These are phyloP conservation scores for Arachis monticola DNA, from an alignment of 331 rosid genomes.

Conservation along the genomic window DNA sequence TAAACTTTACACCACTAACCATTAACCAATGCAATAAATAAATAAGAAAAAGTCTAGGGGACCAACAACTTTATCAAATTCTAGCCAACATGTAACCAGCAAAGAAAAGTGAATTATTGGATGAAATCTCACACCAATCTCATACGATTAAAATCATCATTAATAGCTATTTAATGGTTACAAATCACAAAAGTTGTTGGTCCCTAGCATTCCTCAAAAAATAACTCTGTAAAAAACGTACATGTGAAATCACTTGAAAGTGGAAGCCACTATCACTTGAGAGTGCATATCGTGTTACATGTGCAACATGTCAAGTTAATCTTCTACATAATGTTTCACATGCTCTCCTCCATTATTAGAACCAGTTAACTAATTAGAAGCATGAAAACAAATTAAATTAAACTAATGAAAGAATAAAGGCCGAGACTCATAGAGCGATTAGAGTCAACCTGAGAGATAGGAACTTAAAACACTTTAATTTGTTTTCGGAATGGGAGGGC, in stretches of 20 bases:
- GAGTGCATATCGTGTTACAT: conserved; percentile 7
- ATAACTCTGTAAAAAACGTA: too few relatives aligned
- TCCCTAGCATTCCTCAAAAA: too few relatives aligned
- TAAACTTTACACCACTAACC: neutral
- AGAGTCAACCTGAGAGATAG: neutral
- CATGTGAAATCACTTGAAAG: neutral
- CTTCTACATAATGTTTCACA: neutral
- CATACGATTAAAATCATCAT: too few relatives aligned
- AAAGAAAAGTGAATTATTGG: too few relatives aligned
- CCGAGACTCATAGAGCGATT: neutral
- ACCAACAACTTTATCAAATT: too few relatives aligned
- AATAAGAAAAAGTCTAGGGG: too few relatives aligned
- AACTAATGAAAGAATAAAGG: neutral
- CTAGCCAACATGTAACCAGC: too few relatives aligned
- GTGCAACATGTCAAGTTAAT: neutral
- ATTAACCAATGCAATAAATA: neutral
- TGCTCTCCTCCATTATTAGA: neutral
- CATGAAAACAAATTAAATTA: neutral
- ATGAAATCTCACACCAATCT: too few relatives aligned
- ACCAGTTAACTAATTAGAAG: neutral
- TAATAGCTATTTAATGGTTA: too few relatives aligned
- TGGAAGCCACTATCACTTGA: neutral
- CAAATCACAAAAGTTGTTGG: too few relatives aligned
- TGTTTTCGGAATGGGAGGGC: neutral
- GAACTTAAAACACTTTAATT: neutral